Conservation (phyloP, 495 filamentous ascomycete species). For the Cenococcum geophilum region DNA sequence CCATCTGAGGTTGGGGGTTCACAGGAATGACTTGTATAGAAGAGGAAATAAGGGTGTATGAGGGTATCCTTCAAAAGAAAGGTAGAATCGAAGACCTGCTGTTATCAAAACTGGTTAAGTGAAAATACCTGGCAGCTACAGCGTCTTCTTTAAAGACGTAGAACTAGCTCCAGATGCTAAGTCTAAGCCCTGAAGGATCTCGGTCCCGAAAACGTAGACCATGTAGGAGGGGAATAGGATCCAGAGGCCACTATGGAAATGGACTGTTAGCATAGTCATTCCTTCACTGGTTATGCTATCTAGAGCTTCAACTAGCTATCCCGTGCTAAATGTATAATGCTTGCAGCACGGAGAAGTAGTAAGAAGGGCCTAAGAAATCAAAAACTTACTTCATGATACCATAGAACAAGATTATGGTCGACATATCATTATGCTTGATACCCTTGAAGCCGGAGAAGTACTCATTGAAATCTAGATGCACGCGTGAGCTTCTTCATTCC, state of each 20-base stretch:
- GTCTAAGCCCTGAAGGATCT: slow-evolving; percentile 65
- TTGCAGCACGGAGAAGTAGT: background rate
- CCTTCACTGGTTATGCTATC: background rate
- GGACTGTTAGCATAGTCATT: background rate
- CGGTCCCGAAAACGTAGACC: slow-evolving; percentile 59
- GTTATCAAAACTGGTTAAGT: no score
- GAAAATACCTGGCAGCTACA: background rate
- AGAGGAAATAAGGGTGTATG: no score
- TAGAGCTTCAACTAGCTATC: no score
- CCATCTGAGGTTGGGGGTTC: no score
- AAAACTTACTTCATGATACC: slow-evolving; percentile 41
- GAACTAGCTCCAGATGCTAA: background rate
- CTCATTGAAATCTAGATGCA: slow-evolving; percentile 62
- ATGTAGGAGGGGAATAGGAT: slow-evolving; percentile 66
- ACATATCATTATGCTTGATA: slow-evolving; percentile 65
- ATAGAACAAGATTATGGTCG: slow-evolving; percentile 45
- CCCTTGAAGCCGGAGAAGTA: slow-evolving; percentile 69
- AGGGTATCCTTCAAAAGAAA: no score
- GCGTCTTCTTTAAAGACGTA: background rate
- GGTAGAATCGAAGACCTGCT: no score
- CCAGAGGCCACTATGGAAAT: slow-evolving; percentile 65
- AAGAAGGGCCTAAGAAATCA: background rate
- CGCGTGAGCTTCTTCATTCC: background rate
- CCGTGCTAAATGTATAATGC: no score
- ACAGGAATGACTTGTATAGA: no score